Base-by-base conservation (phyloP, 2,329 filamentous ascomycete genomes). In the Colletotrichum higginsianum region DNA sequence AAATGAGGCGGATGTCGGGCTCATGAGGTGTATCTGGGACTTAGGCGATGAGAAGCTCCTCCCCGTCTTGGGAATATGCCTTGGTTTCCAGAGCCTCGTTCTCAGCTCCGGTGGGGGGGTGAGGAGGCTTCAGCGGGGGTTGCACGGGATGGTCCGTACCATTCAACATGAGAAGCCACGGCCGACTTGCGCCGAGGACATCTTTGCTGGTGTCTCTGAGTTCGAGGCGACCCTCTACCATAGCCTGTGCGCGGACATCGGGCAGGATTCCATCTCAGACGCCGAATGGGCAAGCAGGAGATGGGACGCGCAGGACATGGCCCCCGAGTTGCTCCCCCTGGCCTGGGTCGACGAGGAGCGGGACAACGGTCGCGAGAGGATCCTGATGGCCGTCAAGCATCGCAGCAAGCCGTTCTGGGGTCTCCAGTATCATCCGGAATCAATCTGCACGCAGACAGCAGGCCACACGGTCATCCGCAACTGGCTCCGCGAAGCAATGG, bases 371-470 rank as follows among this genome's bases (percentile, higher is more conserved):
- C 75, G 77, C 11, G 87, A 89, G 77, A 83, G 87, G 52, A 86
- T 95, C 4, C 81, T 96, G n/a, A 97, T 97, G 94, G 93, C 89
- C 0, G 90, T 92, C 18, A 89, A 86, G 74, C 94, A 97, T 79
- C 82, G 79, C 21, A 78, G 74, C 1, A 91, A 90, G 74, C 95
- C 95, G 0, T 93, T 96, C 74, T 97, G 93, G 91, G 95, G 93
- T 0, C 86, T 98, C 21, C 95, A 98, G 78, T 98, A 96, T 76
- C 95, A 98, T 78, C 95, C 95, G 0, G 95, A 98, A 80, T 97
- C 94, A 0, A 89, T 94, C 16, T 97, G 94, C 79, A 97, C 95
- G 4, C 93, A 94, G 49, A 82, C 85, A 4, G 87, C 88, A 71
- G 91, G 93, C 1, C 88, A 87, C 23, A 82, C 84, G 16, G 85